Percentiles rank a stretch among this genome's conserved stretches.
These are phyloP conservation scores for Candida nanaspora DNA, from an alignment of 805 yeast species.

Conservation along the genomic window DNA sequence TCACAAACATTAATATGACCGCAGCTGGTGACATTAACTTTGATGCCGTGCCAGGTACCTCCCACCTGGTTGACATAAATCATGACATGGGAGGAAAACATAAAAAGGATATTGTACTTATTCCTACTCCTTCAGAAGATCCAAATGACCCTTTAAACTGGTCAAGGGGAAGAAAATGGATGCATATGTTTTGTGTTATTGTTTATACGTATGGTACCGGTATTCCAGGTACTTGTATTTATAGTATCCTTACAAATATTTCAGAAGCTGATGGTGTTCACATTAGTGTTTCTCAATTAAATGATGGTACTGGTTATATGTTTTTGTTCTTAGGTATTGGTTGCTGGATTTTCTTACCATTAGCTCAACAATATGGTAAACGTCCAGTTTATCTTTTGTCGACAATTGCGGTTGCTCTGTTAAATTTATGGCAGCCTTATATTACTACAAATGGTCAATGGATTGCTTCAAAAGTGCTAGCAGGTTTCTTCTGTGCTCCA, in stretches of 20 bases:
- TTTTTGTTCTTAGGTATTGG: conserved; percentile 36
- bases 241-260: conserved; percentile 19
- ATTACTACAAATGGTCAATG: conserved; percentile 23
- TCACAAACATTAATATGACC: too few species aligned
- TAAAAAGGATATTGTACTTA: conserved; percentile 35
- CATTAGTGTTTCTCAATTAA: conserved; percentile 24
- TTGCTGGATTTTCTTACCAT: conserved; percentile 28
- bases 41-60: conserved; percentile 43
- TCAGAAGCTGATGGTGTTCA: conserved; percentile 11
- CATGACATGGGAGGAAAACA: conserved; percentile 4
- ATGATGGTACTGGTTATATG: conserved; percentile 30
- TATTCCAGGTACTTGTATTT: conserved; percentile 19
- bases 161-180: conserved; percentile 40
- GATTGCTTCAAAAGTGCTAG: conserved; percentile 23
- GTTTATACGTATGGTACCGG: conserved; percentile 28
- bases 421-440: conserved; percentile 28
- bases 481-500: conserved; percentile 28
- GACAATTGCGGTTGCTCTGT: conserved; percentile 20
- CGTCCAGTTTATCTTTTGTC: conserved; percentile 29
- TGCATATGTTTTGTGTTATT: conserved; percentile 37
- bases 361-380: conserved; percentile 32
- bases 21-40: conserved; percentile 20
- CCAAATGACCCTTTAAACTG: conserved; percentile 70
- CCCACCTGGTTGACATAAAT: conserved; percentile 39
- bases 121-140: conserved; percentile 61